Conservation (phyloP, 208 protist species). For the Acanthamoeba triangularis region DNA sequence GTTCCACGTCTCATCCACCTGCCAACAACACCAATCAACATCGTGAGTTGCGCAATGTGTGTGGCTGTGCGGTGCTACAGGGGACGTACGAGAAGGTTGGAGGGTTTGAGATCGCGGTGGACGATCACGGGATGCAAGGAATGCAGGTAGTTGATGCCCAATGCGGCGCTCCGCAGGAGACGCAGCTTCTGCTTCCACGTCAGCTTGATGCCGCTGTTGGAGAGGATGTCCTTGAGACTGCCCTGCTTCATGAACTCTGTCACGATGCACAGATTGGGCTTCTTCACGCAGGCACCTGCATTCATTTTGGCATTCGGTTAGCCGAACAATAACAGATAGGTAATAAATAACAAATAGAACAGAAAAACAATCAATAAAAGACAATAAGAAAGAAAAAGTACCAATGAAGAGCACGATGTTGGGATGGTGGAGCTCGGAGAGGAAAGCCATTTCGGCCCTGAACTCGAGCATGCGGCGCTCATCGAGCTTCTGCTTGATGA, state of each 20-base stretch:
- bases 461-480: constrained; percentile 35
- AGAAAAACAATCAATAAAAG: too few relatives aligned
- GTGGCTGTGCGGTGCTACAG: too few relatives aligned
- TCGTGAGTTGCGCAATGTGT: too few relatives aligned
- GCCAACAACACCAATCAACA: too few relatives aligned
- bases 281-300: constrained; percentile 25
- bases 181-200: not conserved
- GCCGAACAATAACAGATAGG: not conserved
- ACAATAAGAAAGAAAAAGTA: not conserved
- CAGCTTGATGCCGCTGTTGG: constrained; percentile 7
- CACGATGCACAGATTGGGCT: constrained; percentile 53
- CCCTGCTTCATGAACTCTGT: constrained; percentile 55
- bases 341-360: too few relatives aligned
- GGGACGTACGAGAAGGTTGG: constrained; percentile 1
- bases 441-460: constrained; percentile 34
- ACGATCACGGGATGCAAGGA: constrained; percentile 21
- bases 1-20: constrained; percentile 22
- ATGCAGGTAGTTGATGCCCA: constrained; percentile 53
- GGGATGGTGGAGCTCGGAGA: constrained; percentile 26
- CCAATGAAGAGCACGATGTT: constrained; percentile 42
- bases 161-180: not conserved
- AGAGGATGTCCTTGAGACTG: constrained; percentile 61
- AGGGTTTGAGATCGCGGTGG: constrained; percentile 18
- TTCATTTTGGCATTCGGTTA: too few relatives aligned
- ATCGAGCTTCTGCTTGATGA: constrained; percentile 62